phyloP scores from a whole-genome alignment of 257 asterid genomes.

The Prunella vulgaris region DNA sequence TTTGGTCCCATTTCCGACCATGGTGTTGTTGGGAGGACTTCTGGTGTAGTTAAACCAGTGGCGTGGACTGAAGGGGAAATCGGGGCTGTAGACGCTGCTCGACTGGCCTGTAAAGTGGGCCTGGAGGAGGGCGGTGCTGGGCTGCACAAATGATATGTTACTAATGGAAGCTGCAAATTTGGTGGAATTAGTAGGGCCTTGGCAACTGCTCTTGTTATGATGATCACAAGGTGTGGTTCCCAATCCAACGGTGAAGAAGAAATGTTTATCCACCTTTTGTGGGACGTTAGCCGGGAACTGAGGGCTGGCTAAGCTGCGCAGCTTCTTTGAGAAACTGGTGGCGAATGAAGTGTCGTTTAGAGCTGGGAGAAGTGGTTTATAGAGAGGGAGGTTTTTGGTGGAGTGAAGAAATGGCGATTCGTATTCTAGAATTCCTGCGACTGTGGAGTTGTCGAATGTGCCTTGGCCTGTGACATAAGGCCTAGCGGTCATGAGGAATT shows the following conservation, averaged over 20 bases:
- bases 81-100: slow-evolving; percentile 22
- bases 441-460: slow-evolving; percentile 24
- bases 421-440: slow-evolving; percentile 14
- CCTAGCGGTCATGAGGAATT: slow-evolving; percentile 16
- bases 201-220: slow-evolving; percentile 29
- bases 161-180: slow-evolving; percentile 34
- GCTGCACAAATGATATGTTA: slow-evolving; percentile 29
- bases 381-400: slow-evolving; percentile 24
- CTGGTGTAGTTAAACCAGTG: slow-evolving; percentile 28
- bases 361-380: slow-evolving; percentile 31
- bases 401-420: background rate
- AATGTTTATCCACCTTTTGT: slow-evolving; percentile 19
- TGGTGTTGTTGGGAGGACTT: slow-evolving; percentile 17
- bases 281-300: slow-evolving; percentile 39
- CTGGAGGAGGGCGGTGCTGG: slow-evolving; percentile 33
- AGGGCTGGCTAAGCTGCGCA: slow-evolving; percentile 26
- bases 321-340: slow-evolving; percentile 24
- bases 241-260: slow-evolving; percentile 29
- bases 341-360: slow-evolving; percentile 36
- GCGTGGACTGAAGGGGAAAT: slow-evolving; percentile 30
- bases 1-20: slow-evolving; percentile 20
- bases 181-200: slow-evolving; percentile 40
- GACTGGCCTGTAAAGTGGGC: slow-evolving; percentile 35
- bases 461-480: slow-evolving; percentile 22
- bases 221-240: slow-evolving; percentile 16